Evolutionary conservation across 2,329 filamentous ascomycete species (phyloP), one percentile per base, ranked within the genome.

Genomic region (Simplicillium sp.): DNA sequence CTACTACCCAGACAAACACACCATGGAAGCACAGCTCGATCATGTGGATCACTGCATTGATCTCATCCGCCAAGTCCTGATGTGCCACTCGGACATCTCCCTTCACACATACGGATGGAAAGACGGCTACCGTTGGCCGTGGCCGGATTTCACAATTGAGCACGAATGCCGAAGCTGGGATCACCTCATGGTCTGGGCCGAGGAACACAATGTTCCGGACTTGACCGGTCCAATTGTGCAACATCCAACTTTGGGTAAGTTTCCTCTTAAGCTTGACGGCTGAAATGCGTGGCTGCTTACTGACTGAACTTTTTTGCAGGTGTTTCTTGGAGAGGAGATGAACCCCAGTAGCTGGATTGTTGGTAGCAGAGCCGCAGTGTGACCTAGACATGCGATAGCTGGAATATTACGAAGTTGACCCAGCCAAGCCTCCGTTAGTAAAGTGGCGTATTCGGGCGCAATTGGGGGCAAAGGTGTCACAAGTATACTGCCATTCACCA

Each of bases 21-120:
- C 41, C 7, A 13, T 44, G n/a, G 44, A 38, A 13, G 39, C 39
- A 33, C 36, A 46, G 31, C 42, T 35, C 2, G 37, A 43, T 29
- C 44, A 46, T 37, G 42, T 44, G 37, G 46, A 48, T 25, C 45
- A 48, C 37, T 48, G 45, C 35, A 44, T 47, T 16, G 45, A 48
- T 15, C 28, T 45, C 11, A 42, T 48, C 18, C 45, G 46, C 9
- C 46, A 48, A 17, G 41, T 44, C 11, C 32, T 48, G 15, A 48
- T 48, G 45, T 48, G 46, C 16, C 45, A 48, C 18, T 40, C 43
- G 3, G 45, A 47, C 36, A 31, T 45, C 4, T 38, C 43, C 2
- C 13, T 41, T 31, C 42, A 44, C 28, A 38, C 45, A 28, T 45
- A 42, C 34, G 37, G 40, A 7, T 46, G 43, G 42, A 46, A 44